These are phyloP conservation scores for Microbotryum intermedium DNA, from an alignment of 1,284 basidiomycete species.

Conservation along the genomic window DNA sequence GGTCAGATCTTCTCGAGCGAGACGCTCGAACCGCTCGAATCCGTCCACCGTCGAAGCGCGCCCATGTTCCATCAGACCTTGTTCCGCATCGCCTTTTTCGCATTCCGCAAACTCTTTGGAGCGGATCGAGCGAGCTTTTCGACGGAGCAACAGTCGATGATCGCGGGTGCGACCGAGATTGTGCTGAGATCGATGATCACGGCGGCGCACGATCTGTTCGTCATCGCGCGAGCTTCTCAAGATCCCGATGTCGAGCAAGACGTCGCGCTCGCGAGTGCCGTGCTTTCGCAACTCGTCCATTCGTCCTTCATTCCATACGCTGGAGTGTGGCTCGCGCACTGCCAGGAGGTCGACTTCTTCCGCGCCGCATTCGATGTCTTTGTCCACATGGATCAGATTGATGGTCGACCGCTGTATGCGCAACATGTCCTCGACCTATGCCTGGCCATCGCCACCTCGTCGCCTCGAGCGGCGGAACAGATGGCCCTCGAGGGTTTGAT, in stretches of 20 bases:
- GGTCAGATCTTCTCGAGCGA: slow-evolving; percentile 62
- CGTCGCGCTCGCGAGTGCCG: slow-evolving; percentile 65
- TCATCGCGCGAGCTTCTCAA: slow-evolving; percentile 51
- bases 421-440: slow-evolving; percentile 74
- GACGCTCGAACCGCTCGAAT: slow-evolving; percentile 62
- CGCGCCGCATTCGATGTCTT: slow-evolving; percentile 61
- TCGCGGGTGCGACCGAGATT: slow-evolving; percentile 55
- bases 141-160: slow-evolving; percentile 53
- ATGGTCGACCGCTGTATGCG: slow-evolving; percentile 50
- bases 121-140: slow-evolving; percentile 40
- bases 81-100: slow-evolving; percentile 70
- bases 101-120: slow-evolving; percentile 50
- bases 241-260: slow-evolving; percentile 64
- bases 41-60: slow-evolving; percentile 58
- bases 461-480: slow-evolving; percentile 67
- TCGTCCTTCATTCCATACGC: slow-evolving; percentile 51
- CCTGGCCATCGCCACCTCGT: slow-evolving; percentile 63
- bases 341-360: slow-evolving; percentile 74
- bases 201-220: slow-evolving; percentile 59
- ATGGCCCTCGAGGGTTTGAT: slow-evolving; percentile 76
- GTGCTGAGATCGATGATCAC: slow-evolving; percentile 59
- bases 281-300: slow-evolving; percentile 69
- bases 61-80: slow-evolving; percentile 70
- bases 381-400: slow-evolving; percentile 18
- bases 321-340: slow-evolving; percentile 69